Evolutionary conservation across 2,329 filamentous ascomycete species (phyloP), one percentile per base, ranked within the genome.

Genomic region (Talaromyces amestolkiae): DNA sequence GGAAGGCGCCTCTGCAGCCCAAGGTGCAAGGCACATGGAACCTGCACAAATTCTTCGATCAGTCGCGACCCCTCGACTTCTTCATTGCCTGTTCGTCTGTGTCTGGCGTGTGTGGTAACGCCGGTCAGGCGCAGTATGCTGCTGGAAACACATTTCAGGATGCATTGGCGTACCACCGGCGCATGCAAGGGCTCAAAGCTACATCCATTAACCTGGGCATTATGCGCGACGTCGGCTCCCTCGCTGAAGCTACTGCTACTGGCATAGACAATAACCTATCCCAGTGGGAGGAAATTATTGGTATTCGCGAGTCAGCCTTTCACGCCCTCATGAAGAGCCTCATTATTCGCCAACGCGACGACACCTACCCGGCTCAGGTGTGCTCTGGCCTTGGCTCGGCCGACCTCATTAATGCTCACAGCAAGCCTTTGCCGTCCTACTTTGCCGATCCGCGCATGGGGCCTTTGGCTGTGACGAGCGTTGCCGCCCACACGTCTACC

Each of bases 11-110:
- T 27, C 19, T 60, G 31, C 22, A 24, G 11, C 58, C 58, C 5
- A 60, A 60, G 27, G 41, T 60, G 22, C 19, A 60, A 15, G 58
- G 58, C 1, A 45, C 58, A 15, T 60, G 22, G n/a, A 60, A 60
- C 41, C 22, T 60, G 24, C 58, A 60, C 37, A 39, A 39, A 15
- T 39, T 39, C 37, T 39, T 39, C 37, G 37, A 39, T 39, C 11
- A 39, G 10, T 39, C 37, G 4, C 37, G 37, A 39, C 13, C 37
- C 11, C 37, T 39, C 37, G 37, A 39, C 13, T 39, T 39, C 37
- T 39, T 39, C 37, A 39, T 39, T 39, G 37, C 13, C 13, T 39
- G 37, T 15, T 39, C 37, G 2, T 39, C 37, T 10, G 37, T 39
- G 11, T 39, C 37, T 17, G 37, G 37, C 37, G 37, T 15, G 37